Conservation (phyloP, 805 yeast genomes). For the Schwanniomyces vanrijiae region DNA sequence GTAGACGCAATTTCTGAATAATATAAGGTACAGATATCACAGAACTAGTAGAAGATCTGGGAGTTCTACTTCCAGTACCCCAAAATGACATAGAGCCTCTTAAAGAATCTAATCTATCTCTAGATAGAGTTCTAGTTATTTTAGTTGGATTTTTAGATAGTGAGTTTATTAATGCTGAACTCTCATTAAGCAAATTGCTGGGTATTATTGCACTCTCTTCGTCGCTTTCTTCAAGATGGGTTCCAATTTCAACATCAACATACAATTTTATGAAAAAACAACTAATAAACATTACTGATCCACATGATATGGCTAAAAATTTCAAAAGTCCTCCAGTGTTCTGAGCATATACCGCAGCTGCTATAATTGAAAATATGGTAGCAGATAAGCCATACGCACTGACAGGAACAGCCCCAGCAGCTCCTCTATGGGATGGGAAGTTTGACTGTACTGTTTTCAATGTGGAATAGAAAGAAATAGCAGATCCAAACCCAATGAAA, state of each 20-base stretch:
- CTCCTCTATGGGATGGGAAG: conserved; percentile 69
- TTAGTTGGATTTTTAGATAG: background rate
- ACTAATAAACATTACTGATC: conserved; percentile 43
- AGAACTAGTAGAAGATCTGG: conserved; percentile 18
- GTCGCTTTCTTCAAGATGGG: background rate
- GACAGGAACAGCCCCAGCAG: conserved; percentile 69
- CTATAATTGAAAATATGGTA: conserved; percentile 56
- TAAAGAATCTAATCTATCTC: conserved; percentile 13
- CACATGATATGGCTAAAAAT: conserved; percentile 58
- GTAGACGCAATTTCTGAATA: conserved; percentile 5
- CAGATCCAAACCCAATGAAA: conserved; percentile 65
- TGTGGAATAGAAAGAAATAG: conserved; percentile 58
- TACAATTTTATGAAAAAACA: conserved; percentile 44
- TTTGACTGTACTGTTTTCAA: conserved; percentile 59
- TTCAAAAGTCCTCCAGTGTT: conserved; percentile 54
- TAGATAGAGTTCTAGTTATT: background rate
- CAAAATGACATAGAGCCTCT: conserved; percentile 40
- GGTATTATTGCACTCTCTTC: conserved; percentile 3
- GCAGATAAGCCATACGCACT: conserved; percentile 74
- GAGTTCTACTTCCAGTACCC: conserved; percentile 39
- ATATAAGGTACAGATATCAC: conserved; percentile 8
- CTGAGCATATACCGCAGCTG: conserved; percentile 52
- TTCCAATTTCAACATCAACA: conserved; percentile 25
- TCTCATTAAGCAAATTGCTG: background rate
- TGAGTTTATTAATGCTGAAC: background rate